Evolutionary conservation across 2,329 filamentous ascomycete genomes (phyloP).

Genomic region (Phoma sp.): DNA sequence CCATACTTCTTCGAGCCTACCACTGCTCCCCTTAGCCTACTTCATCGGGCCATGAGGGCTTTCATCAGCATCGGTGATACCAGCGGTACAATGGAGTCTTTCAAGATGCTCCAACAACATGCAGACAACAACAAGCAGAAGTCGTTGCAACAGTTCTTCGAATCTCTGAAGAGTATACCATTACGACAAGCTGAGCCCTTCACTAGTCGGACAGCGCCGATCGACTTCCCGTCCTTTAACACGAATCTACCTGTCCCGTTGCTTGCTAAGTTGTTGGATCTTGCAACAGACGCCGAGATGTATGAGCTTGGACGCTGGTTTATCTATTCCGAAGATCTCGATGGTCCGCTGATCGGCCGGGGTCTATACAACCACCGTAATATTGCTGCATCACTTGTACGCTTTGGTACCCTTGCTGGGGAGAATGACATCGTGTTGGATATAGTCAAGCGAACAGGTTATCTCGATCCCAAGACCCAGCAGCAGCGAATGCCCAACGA

Average conservation of each 20-base stretch:
- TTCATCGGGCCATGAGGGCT: conserved; percentile 53
- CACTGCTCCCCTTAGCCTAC: conserved; percentile 50
- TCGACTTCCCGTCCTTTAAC: conserved; percentile 56
- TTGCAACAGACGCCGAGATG: conserved; percentile 55
- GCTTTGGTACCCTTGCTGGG: conserved; percentile 60
- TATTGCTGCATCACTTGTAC: conserved; percentile 61
- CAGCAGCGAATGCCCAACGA: conserved; percentile 42
- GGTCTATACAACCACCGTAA: conserved; percentile 55
- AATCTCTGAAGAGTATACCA: conserved; percentile 31
- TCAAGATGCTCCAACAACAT: conserved; percentile 49
- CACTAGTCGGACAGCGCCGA: conserved; percentile 36
- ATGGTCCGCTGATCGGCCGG: conserved; percentile 61
- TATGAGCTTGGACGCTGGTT: conserved; percentile 63
- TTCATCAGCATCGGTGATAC: conserved; percentile 51
- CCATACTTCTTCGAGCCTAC: conserved; percentile 56
- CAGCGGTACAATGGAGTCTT: conserved; percentile 46
- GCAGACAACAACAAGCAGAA: conserved; percentile 55
- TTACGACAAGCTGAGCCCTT: conserved; percentile 34
- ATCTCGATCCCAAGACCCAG: conserved; percentile 26
- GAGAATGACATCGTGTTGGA: conserved; percentile 51
- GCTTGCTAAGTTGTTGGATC: conserved; percentile 60
- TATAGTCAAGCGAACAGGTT: conserved; percentile 34
- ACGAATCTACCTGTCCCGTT: conserved; percentile 56
- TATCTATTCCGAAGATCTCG: conserved; percentile 59
- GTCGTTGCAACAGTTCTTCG: conserved; percentile 54